These are phyloP conservation scores for Glycine tomentella DNA, from an alignment of 306 rosid species.

Conservation along the genomic window DNA sequence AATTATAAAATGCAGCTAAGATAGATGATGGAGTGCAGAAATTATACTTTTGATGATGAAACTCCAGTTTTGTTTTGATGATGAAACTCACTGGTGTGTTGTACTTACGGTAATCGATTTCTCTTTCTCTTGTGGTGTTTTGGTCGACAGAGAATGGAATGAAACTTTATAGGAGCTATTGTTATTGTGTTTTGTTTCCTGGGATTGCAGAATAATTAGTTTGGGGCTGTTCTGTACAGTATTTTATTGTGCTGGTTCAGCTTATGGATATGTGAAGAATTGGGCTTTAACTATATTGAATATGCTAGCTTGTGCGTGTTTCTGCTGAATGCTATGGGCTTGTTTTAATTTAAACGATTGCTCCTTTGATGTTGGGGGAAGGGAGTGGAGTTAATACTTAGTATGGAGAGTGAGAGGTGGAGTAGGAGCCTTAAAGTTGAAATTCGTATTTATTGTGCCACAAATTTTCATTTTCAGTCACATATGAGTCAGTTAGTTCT, in stretches of 20 bases:
- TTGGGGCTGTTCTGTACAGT: slow-evolving; percentile 12
- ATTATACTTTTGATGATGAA: too few species aligned
- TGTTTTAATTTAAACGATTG: neutral
- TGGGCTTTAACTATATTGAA: neutral
- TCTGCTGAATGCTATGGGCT: slow-evolving; percentile 15
- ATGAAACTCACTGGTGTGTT: slow-evolving; percentile 13
- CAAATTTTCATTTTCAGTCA: too few species aligned
- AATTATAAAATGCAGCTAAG: too few species aligned
- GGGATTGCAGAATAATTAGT: neutral
- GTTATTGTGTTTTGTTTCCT: neutral
- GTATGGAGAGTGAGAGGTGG: neutral
- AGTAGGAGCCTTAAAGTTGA: too few species aligned
- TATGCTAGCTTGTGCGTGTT: slow-evolving; percentile 6
- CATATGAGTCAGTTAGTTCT: too few species aligned
- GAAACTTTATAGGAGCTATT: neutral
- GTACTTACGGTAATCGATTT: slow-evolving; percentile 27
- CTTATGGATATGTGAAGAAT: neutral
- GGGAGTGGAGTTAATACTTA: slow-evolving; percentile 2
- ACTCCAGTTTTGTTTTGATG: too few species aligned
- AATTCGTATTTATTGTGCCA: too few species aligned
- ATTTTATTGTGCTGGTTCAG: neutral
- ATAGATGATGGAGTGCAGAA: too few species aligned
- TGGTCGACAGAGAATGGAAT: neutral
- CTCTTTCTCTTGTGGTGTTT: slow-evolving; percentile 2
- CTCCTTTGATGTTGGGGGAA: neutral